These are phyloP conservation scores for Auricularia cornea DNA, from an alignment of 768 basidiomycete species.

Conservation along the genomic window DNA sequence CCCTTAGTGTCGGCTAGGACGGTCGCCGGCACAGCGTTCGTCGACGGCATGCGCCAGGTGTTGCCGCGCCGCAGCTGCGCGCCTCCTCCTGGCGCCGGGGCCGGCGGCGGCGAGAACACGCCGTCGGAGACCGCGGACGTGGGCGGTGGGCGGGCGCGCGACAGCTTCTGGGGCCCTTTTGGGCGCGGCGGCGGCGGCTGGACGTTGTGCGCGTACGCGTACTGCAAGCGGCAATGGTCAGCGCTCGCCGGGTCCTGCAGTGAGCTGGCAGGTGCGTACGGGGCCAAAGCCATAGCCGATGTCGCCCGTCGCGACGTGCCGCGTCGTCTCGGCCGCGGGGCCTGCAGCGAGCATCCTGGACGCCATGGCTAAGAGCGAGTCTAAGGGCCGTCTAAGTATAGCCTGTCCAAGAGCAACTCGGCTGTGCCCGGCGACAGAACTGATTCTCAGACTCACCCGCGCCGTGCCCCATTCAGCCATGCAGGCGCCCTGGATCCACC, in stretches of 20 bases:
- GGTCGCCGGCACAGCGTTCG: neutral
- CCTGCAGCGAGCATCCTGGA: neutral
- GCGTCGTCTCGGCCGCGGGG: neutral
- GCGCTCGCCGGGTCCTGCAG: neutral
- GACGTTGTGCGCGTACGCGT: neutral
- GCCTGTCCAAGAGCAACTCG: neutral
- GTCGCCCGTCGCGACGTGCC: neutral
- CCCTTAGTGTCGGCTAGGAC: neutral
- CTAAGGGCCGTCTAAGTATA: neutral
- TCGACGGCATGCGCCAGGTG: neutral
- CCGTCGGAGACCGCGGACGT: neutral
- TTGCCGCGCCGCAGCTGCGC: neutral
- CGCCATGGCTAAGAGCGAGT: neutral
- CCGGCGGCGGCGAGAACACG: neutral
- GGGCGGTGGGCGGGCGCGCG: neutral
- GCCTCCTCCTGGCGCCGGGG: neutral
- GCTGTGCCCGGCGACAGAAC: neutral
- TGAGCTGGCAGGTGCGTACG: too few species aligned
- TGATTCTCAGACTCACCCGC: neutral
- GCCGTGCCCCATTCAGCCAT: neutral
- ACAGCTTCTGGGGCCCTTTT: neutral
- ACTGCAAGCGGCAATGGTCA: neutral
- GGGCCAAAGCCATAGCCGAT: neutral
- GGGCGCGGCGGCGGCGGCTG: neutral
- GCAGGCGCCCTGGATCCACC: neutral